Percentiles rank a stretch among this genome's conserved stretches.
These are phyloP conservation scores for Penicillium parvum DNA, from an alignment of 495 filamentous ascomycete species.

Conservation along the genomic window DNA sequence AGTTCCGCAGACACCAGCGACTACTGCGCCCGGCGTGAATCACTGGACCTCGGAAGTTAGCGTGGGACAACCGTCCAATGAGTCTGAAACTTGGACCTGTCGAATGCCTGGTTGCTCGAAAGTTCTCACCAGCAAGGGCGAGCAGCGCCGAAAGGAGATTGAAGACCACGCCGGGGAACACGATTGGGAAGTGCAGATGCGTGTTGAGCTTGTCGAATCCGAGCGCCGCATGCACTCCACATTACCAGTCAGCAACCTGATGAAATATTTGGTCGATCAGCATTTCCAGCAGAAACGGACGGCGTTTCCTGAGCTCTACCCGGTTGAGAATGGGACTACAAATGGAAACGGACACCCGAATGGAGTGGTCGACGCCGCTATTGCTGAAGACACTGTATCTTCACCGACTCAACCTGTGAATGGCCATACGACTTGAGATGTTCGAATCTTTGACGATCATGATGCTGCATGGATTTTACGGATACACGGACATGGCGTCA, in stretches of 20 bases:
- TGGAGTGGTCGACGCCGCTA: not conserved
- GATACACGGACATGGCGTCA: not conserved
- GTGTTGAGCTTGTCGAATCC: constrained; percentile 52
- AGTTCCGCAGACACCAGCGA: constrained; percentile 8
- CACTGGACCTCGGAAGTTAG: constrained; percentile 34
- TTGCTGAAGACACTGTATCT: too few species aligned
- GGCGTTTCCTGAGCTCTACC: constrained; percentile 24
- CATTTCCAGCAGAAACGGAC: constrained; percentile 23
- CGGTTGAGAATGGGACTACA: not conserved
- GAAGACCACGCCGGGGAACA: constrained; percentile 62
- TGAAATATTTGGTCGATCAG: constrained; percentile 25
- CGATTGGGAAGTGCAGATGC: constrained; percentile 56
- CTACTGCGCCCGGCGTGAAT: constrained; percentile 11
- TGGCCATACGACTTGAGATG: constrained; percentile 10
- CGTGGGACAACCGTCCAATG: constrained; percentile 19
- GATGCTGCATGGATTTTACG: constrained; percentile 8
- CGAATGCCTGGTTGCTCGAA: constrained; percentile 62
- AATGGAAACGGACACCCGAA: not conserved
- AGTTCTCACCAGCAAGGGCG: constrained; percentile 54
- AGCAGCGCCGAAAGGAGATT: constrained; percentile 55
- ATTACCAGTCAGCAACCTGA: constrained; percentile 39
- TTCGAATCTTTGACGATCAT: constrained; percentile 4
- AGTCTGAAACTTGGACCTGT: constrained; percentile 66
- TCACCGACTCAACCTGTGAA: too few species aligned
- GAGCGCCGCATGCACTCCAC: constrained; percentile 39